Conservation (phyloP, 345 rosid species). For the Arabis alpina region DNA sequence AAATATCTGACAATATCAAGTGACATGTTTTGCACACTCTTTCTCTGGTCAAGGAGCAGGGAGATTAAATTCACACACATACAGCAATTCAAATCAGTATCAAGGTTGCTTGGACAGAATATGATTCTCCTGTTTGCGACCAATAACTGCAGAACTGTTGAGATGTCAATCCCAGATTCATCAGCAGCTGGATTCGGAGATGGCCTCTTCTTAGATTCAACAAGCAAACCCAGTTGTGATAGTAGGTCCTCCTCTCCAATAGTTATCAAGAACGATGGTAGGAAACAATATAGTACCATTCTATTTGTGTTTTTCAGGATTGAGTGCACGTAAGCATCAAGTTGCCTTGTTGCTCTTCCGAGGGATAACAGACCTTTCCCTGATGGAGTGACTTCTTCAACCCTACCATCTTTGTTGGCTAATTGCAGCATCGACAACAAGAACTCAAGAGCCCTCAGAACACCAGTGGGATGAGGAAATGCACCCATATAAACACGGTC, state of each 20-base stretch:
- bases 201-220: conserved; percentile 68
- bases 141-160: conserved; percentile 83
- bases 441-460: conserved; percentile 85
- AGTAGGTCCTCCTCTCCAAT: conserved; percentile 91
- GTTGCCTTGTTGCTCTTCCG: conserved; percentile 79
- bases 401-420: conserved; percentile 95
- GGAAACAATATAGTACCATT: conserved; percentile 86
- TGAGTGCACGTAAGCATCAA: conserved; percentile 90
- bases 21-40: conserved; percentile 79
- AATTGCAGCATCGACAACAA: conserved; percentile 93
- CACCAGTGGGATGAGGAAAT: conserved; percentile 83
- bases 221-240: conserved; percentile 71
- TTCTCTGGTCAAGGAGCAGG: conserved; percentile 82
- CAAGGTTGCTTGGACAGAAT: conserved; percentile 95
- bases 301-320: conserved; percentile 91
- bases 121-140: conserved; percentile 89
- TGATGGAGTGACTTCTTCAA: conserved; percentile 86
- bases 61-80: conserved; percentile 85
- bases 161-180: conserved; percentile 76
- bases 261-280: conserved; percentile 83
- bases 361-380: conserved; percentile 93
- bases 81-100: conserved; percentile 92
- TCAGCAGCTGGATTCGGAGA: conserved; percentile 56
- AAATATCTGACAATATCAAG: conserved; percentile 83
- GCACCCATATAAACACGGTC: conserved; percentile 98